These are phyloP conservation scores for Wickerhamomyces silvicola DNA, from an alignment of 805 yeast species.

Conservation along the genomic window DNA sequence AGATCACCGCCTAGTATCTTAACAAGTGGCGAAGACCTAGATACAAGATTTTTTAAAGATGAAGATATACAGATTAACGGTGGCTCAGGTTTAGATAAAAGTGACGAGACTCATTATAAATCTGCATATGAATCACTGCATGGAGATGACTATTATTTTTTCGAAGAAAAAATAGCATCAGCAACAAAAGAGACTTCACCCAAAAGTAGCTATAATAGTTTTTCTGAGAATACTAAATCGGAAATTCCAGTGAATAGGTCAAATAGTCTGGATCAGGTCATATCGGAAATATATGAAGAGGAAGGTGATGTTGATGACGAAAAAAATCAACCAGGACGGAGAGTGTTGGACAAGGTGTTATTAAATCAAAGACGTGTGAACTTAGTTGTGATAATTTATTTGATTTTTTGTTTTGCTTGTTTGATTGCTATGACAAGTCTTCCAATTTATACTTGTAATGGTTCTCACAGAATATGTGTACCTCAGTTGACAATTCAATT, in stretches of 20 bases:
- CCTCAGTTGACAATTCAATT: constrained; percentile 40
- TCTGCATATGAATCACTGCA: too few species aligned
- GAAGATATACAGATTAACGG: too few species aligned
- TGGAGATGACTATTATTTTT: too few species aligned
- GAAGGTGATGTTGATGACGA: neutral
- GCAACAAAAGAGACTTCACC: neutral
- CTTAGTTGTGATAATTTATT: neutral
- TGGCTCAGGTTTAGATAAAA: too few species aligned
- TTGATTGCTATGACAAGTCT: constrained; percentile 4
- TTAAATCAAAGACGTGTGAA: neutral
- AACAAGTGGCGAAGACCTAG: too few species aligned
- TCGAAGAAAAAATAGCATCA: neutral
- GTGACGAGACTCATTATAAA: too few species aligned
- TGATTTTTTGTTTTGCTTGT: constrained; percentile 1
- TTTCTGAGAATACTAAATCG: too few species aligned
- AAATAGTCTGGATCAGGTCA: constrained; percentile 4
- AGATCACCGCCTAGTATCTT: too few species aligned
- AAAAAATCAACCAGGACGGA: neutral
- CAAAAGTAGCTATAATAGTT: neutral
- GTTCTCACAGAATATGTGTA: constrained; percentile 25
- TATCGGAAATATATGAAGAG: constrained; percentile 1
- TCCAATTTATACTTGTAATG: constrained; percentile 28
- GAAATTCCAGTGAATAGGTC: neutral
- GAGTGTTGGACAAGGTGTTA: neutral
- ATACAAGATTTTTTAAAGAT: too few species aligned